Evolutionary conservation across 2,329 filamentous ascomycete genomes (phyloP).

Genomic region (Calonectria pauciramosa): DNA sequence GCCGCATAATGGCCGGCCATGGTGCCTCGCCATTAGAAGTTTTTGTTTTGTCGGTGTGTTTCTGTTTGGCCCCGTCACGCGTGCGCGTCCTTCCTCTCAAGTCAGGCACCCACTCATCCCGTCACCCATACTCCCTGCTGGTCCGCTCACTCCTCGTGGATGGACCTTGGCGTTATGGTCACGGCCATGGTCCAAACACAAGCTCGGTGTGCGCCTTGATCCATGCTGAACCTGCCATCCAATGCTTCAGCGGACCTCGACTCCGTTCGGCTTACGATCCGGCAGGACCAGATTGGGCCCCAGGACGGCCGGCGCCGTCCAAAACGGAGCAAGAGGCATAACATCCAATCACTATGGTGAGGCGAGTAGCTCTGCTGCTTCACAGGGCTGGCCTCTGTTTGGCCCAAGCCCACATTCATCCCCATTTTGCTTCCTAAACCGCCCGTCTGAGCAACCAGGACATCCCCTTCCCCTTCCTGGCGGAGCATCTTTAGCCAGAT

Average conservation of each 20-base stretch:
- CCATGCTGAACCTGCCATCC: slow-evolving; percentile 37
- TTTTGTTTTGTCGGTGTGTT: slow-evolving; percentile 54
- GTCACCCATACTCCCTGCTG: slow-evolving; percentile 38
- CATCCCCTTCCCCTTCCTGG: slow-evolving; percentile 26
- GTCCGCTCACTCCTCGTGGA: slow-evolving; percentile 31
- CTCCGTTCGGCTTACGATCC: slow-evolving; percentile 42
- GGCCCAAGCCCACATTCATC: slow-evolving; percentile 31
- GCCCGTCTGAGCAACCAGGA: slow-evolving; percentile 38
- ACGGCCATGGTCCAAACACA: slow-evolving; percentile 37
- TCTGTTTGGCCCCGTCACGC: slow-evolving; percentile 44
- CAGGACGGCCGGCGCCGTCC: slow-evolving; percentile 40
- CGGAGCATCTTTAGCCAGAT: slow-evolving; percentile 40
- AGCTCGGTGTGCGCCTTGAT: slow-evolving; percentile 42
- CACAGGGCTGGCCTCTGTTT: slow-evolving; percentile 38
- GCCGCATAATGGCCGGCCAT: slow-evolving; percentile 52
- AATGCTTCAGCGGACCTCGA: slow-evolving; percentile 20
- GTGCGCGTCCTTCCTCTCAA: slow-evolving; percentile 45
- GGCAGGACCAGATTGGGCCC: slow-evolving; percentile 44
- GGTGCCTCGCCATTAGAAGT: slow-evolving; percentile 42
- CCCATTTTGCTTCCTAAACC: slow-evolving; percentile 36
- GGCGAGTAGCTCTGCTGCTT: slow-evolving; percentile 40
- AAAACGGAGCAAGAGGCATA: slow-evolving; percentile 43
- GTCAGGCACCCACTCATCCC: slow-evolving; percentile 33
- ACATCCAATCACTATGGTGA: slow-evolving; percentile 44
- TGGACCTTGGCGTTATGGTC: slow-evolving; percentile 40